Conservation (phyloP, 495 filamentous ascomycete genomes). For the Parmelia sp. region DNA sequence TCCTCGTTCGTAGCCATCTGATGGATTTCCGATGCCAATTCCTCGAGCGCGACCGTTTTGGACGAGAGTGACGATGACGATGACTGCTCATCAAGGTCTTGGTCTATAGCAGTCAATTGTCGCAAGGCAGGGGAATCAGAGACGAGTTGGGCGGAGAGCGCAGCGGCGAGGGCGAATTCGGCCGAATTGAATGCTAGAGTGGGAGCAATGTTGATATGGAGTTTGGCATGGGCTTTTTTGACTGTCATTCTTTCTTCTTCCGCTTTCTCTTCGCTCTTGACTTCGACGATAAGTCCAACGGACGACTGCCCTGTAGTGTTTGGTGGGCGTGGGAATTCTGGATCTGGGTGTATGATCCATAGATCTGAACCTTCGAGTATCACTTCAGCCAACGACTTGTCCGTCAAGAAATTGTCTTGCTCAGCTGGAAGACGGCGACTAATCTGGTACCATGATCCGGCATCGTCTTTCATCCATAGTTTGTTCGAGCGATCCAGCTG, state of each 20-base stretch:
- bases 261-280: background rate
- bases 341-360: background rate
- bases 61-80: background rate
- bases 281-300: background rate
- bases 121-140: background rate
- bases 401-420: background rate
- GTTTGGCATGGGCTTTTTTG: background rate
- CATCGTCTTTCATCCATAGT: background rate
- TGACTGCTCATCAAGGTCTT: background rate
- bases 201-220: background rate
- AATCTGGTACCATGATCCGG: background rate
- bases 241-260: background rate
- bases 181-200: background rate
- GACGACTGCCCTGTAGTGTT: background rate
- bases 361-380: background rate
- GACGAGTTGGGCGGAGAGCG: background rate
- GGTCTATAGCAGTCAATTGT: background rate
- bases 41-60: background rate
- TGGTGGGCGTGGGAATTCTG: background rate
- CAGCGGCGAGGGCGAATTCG: background rate
- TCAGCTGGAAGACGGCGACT: background rate
- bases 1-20: background rate
- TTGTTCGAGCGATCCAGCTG: background rate
- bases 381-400: background rate
- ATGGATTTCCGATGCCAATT: background rate